Conservation (phyloP, 352 stramenopile genomes). For the Phytophthora fragariaefolia region DNA sequence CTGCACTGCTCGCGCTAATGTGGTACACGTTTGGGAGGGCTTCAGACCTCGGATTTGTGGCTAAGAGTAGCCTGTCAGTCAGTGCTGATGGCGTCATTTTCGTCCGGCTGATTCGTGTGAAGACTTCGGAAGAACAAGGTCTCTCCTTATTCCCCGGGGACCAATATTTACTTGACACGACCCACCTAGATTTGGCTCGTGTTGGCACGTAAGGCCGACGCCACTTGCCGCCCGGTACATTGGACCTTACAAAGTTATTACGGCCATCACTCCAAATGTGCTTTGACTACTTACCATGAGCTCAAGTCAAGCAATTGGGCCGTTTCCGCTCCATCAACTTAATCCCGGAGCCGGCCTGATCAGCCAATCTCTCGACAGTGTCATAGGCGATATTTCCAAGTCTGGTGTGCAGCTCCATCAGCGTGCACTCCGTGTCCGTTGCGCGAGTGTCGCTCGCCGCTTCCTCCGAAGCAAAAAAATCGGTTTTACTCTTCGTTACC, state of each 20-base stretch:
- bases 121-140: slow-evolving; percentile 1
- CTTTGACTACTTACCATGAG: background rate
- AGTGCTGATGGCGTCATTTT: too few species aligned
- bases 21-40: too few species aligned
- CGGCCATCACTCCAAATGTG: too few species aligned
- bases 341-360: background rate
- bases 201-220: too few species aligned
- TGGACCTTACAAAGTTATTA: too few species aligned
- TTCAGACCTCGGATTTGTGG: too few species aligned
- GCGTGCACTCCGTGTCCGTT: background rate
- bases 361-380: background rate
- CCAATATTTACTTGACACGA: too few species aligned
- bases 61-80: too few species aligned
- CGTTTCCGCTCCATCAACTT: background rate
- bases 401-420: background rate
- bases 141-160: slow-evolving; percentile 7
- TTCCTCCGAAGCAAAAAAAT: background rate
- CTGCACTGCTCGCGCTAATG: slow-evolving; percentile 14
- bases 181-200: too few species aligned
- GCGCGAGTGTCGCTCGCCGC: background rate
- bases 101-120: slow-evolving; percentile 10
- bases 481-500: background rate
- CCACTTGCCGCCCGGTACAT: too few species aligned
- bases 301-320: background rate
- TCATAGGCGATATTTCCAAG: background rate